Evolutionary conservation across 163 green algal species (phyloP).

Genomic region (Trebouxia gelatinosa): DNA sequence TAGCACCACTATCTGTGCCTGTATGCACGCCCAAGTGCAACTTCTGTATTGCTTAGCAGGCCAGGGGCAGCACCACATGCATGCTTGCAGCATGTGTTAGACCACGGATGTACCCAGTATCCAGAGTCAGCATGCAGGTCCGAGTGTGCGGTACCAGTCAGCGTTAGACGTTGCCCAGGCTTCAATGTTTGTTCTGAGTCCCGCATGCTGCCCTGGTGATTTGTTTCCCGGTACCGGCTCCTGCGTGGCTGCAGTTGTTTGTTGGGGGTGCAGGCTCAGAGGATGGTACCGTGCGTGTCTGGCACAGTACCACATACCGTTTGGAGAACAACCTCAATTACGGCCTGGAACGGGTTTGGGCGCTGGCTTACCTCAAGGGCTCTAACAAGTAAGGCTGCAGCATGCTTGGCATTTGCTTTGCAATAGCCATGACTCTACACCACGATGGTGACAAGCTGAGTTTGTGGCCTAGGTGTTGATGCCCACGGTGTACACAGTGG

Average conservation of each 20-base stretch:
- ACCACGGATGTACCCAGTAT: too few species aligned
- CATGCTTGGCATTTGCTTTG: neutral
- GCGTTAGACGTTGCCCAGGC: neutral
- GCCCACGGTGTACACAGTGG: too few species aligned
- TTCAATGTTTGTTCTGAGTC: neutral
- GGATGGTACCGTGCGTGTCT: conserved; percentile 94
- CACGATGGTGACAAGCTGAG: too few species aligned
- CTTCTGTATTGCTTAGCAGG: too few species aligned
- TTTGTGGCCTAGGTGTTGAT: too few species aligned
- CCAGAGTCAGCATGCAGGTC: neutral
- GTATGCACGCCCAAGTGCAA: too few species aligned
- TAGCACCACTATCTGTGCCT: too few species aligned
- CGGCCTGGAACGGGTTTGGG: conserved; percentile 96
- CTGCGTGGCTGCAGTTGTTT: neutral
- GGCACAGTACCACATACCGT: conserved; percentile 81
- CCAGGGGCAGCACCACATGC: too few species aligned
- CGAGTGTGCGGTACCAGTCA: neutral
- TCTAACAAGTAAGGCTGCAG: conserved; percentile 57
- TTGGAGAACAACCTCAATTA: conserved; percentile 93
- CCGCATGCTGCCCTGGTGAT: neutral
- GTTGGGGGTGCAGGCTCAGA: conserved; percentile 71
- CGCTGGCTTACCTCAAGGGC: conserved; percentile 80
- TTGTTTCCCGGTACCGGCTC: neutral
- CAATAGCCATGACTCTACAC: too few species aligned
- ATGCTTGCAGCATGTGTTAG: too few species aligned